Conservation (phyloP, 2,329 filamentous ascomycete genomes). For the Raffaelea ambrosiae region DNA sequence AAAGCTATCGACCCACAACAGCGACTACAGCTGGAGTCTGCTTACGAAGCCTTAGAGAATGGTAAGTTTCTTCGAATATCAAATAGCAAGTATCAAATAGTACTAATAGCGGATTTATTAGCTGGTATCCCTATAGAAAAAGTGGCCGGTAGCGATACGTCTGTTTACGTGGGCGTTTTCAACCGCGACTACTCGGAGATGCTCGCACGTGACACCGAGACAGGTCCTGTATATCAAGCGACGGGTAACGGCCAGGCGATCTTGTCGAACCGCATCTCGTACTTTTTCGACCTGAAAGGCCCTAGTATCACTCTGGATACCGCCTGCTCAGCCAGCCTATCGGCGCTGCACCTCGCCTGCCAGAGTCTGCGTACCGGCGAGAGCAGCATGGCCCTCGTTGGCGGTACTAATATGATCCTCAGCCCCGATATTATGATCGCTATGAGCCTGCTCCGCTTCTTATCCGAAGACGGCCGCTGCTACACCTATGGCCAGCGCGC, state of each 20-base stretch:
- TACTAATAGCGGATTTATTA: too few relatives aligned
- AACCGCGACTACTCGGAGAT: constrained; percentile 7
- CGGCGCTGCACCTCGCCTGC: constrained; percentile 10
- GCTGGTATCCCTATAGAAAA: constrained; percentile 35
- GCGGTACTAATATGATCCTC: constrained; percentile 7
- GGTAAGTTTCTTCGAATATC: constrained; percentile 9
- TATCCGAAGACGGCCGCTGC: constrained; percentile 11
- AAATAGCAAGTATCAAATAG: too few relatives aligned
- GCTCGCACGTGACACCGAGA: constrained; percentile 3
- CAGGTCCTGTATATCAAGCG: constrained; percentile 14
- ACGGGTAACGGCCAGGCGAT: constrained; percentile 16
- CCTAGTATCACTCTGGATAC: constrained; percentile 13
- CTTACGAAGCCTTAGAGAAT: constrained; percentile 58
- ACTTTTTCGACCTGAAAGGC: constrained; percentile 15
- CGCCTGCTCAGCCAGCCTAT: constrained; percentile 12
- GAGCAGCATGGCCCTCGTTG: not conserved
- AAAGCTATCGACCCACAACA: constrained; percentile 59
- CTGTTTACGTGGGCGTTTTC: constrained; percentile 5
- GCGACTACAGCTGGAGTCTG: constrained; percentile 51
- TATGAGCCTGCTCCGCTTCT: constrained; percentile 12
- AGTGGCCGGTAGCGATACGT: constrained; percentile 4
- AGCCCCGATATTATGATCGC: constrained; percentile 11
- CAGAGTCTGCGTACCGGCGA: constrained; percentile 11
- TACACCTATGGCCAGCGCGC: constrained; percentile 24
- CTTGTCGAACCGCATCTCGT: constrained; percentile 15